These are phyloP conservation scores for Letharia lupina DNA, from an alignment of 495 filamentous ascomycete genomes.

Conservation along the genomic window DNA sequence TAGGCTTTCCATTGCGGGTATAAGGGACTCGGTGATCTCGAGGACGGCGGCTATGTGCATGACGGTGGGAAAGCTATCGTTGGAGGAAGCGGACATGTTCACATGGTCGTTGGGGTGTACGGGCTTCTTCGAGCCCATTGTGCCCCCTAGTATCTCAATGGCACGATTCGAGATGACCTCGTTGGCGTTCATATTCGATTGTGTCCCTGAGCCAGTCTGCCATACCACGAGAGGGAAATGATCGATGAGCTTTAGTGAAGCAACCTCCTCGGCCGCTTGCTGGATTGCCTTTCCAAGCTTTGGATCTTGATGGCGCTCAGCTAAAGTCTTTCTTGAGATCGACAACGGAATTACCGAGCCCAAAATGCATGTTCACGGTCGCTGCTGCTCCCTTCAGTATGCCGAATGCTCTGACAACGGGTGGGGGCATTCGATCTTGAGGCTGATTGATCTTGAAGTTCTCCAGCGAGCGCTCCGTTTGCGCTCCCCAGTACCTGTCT, in stretches of 20 bases:
- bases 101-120: conserved; percentile 99
- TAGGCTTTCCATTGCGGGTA: conserved; percentile 74
- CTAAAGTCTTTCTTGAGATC: conserved; percentile 7
- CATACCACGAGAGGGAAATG: conserved; percentile 99
- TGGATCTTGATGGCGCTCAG: conserved; percentile 49
- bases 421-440: conserved; percentile 94
- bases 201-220: conserved; percentile 97
- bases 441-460: conserved; percentile 99
- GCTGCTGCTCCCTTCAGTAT: conserved; percentile 96
- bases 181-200: conserved; percentile 99
- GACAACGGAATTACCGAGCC: conserved; percentile 62
- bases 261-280: conserved; percentile 88
- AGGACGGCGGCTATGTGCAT: conserved; percentile 98
- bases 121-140: conserved; percentile 92
- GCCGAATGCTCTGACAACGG: conserved; percentile 86
- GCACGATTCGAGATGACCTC: conserved; percentile 99
- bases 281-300: conserved; percentile 89
- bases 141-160: conserved; percentile 93
- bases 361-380: conserved; percentile 89
- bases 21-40: conserved; percentile 76
- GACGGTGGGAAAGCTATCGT: conserved; percentile 98
- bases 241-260: conserved; percentile 85
- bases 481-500: conserved; percentile 98
- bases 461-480: conserved; percentile 92
- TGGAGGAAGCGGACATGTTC: conserved; percentile 97